phyloP scores from a whole-genome alignment of 306 rosid species.

The Prunus armeniaca region DNA sequence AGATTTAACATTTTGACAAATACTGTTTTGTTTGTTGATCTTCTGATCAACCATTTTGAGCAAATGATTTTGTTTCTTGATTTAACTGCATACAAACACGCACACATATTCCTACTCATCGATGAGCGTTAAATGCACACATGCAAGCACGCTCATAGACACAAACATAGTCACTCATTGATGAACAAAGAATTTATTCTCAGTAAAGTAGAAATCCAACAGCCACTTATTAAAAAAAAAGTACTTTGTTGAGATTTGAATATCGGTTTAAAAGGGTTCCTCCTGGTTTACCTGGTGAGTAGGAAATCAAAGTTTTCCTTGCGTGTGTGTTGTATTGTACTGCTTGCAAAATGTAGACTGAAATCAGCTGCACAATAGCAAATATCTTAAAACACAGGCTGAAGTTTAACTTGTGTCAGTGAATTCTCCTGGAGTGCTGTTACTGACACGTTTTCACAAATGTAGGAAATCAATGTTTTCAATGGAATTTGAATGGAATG shows the following conservation, averaged over 20 bases:
- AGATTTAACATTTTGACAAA: not conserved
- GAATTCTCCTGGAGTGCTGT: no score
- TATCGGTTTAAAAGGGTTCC: not conserved
- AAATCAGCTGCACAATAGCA: not conserved
- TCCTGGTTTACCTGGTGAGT: no score
- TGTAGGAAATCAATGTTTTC: no score
- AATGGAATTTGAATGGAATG: no score
- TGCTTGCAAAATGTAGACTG: not conserved
- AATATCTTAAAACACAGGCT: no score
- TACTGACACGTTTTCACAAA: no score
- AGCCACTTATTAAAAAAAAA: not conserved
- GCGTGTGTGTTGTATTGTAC: not conserved
- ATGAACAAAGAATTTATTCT: not conserved
- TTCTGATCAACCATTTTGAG: not conserved
- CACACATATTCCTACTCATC: not conserved
- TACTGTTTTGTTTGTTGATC: not conserved
- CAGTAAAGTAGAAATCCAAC: not conserved
- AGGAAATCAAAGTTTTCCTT: no score
- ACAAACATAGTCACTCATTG: no score
- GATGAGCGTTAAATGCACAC: not conserved
- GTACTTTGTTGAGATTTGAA: not conserved
- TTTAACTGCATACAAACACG: not conserved
- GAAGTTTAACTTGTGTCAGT: no score
- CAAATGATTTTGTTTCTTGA: not conserved
- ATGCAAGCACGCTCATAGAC: not conserved